Base-by-base conservation (phyloP, 768 basidiomycete genomes). In the Tulasnella sp. region DNA sequence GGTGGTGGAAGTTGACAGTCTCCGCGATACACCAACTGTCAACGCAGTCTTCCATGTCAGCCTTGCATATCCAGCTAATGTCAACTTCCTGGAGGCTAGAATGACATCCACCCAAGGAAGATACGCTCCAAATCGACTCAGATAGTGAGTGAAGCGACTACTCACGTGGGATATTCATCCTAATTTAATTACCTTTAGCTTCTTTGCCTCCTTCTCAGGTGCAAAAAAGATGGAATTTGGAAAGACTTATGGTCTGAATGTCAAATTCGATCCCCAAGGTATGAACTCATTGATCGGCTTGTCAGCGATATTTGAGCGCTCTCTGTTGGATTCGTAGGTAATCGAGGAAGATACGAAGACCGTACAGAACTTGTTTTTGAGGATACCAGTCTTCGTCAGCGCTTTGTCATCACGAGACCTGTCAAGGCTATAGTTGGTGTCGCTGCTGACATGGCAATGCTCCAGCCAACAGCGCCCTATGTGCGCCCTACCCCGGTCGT, bases 381-480 rank as follows among this genome's bases (percentile, higher is more conserved):
- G 5, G 55, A 45, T 35, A 25, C 10, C 7, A 20, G 20, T n/a
- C n/a, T 8, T 20, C 22, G 8, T 7, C 24, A 25, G 13, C 40
- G 39, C 1, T 56, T 56, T 39, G 28, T 43, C 24, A 56, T 56
- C 34, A 25, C 35, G 12, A 40, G 53, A 1, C 22, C 46, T n/a
- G 5, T 56, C 6, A 32, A 42, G 12, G 55, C 55, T 29, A 31
- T 56, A 13, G 52, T 53, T 16, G 53, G 29, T 15, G 45, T 54
- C 10, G 22, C 27, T 33, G 43, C 46, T 7, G 77, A 79, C 56
- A 67, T 75, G 42, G 73, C 74, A 13, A 61, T 62, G 1, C 63
- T 79, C 24, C 66, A 67, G 49, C 66, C 77, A 0, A 66, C 59
- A 35, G 65, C 67, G 0, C 72, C 75, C 1, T 79, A 76, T 50